Evolutionary conservation across 1,284 basidiomycete species (phyloP).

Genomic region (Megacollybia platyphylla): DNA sequence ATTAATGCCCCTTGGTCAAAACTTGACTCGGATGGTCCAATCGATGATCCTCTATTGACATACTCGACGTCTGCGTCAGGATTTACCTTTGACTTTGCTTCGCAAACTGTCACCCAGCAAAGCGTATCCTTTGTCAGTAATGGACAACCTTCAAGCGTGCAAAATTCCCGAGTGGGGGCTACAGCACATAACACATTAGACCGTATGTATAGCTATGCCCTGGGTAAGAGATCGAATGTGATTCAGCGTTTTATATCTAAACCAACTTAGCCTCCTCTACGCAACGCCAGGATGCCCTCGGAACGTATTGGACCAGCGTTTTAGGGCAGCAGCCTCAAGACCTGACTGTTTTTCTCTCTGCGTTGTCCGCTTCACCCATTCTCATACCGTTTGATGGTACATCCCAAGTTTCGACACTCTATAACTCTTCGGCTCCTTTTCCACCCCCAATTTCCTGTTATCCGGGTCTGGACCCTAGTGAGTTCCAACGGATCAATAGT

Average conservation of each 20-base stretch:
- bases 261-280: conserved; percentile 35
- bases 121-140: conserved; percentile 29
- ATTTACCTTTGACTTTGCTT: conserved; percentile 45
- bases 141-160: conserved; percentile 31
- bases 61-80: conserved; percentile 35
- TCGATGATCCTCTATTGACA: conserved; percentile 12
- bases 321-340: conserved; percentile 31
- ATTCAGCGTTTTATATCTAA: neutral
- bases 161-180: conserved; percentile 29
- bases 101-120: conserved; percentile 32
- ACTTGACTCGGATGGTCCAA: conserved; percentile 28
- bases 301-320: conserved; percentile 41
- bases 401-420: conserved; percentile 20
- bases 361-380: conserved; percentile 32
- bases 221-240: conserved; percentile 25
- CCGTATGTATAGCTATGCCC: conserved; percentile 45
- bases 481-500: conserved; percentile 26
- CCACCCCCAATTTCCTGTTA: conserved; percentile 51
- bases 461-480: conserved; percentile 27
- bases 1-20: conserved; percentile 31
- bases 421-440: conserved; percentile 32
- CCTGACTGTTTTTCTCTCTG: conserved; percentile 30
- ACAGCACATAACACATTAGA: conserved; percentile 29
- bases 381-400: conserved; percentile 49
- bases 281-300: conserved; percentile 33